Evolutionary conservation across 495 filamentous ascomycete genomes (phyloP).

Genomic region (Hypomontagnella monticulosa): DNA sequence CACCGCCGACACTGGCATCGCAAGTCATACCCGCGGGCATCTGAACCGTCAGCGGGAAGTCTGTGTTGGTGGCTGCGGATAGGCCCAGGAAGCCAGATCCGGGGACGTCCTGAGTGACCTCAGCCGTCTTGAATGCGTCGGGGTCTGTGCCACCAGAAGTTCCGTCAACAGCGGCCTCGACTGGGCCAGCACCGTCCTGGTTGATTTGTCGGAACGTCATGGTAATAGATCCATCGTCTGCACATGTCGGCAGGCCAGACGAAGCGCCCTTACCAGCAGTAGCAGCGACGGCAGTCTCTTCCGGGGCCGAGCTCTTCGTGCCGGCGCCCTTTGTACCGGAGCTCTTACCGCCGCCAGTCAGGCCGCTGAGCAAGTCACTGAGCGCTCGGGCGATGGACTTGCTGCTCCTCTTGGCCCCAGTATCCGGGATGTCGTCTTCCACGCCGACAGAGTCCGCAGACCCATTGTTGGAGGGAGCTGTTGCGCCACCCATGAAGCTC

Average conservation of each 20-base stretch:
- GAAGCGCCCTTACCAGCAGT: slow-evolving; percentile 53
- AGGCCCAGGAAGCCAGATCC: slow-evolving; percentile 61
- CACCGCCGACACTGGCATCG: slow-evolving; percentile 61
- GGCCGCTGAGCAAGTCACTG: slow-evolving; percentile 30
- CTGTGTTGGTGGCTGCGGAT: slow-evolving; percentile 58
- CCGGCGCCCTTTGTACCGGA: slow-evolving; percentile 34
- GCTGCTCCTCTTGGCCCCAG: slow-evolving; percentile 19
- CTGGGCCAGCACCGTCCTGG: slow-evolving; percentile 62
- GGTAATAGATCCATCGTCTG: slow-evolving; percentile 63
- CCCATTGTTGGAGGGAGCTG: slow-evolving; percentile 50
- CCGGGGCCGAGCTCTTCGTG: slow-evolving; percentile 48
- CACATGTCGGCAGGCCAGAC: slow-evolving; percentile 61
- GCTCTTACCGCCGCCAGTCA: slow-evolving; percentile 19
- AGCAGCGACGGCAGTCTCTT: slow-evolving; percentile 55
- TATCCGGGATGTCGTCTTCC: slow-evolving; percentile 46
- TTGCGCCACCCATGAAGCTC: slow-evolving; percentile 54
- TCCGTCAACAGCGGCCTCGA: slow-evolving; percentile 59
- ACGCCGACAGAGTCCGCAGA: slow-evolving; percentile 44
- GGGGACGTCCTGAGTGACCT: slow-evolving; percentile 67
- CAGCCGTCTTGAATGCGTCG: slow-evolving; percentile 62
- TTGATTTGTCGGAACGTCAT: slow-evolving; percentile 66
- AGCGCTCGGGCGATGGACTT: slow-evolving; percentile 21
- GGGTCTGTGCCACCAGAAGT: slow-evolving; percentile 65
- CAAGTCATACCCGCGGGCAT: slow-evolving; percentile 72
- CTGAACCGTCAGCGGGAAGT: slow-evolving; percentile 65